A percentile compares a stretch with the other conserved stretches of the same genome.
Conservation (phyloP, 2,329 filamentous ascomycete species). For the Fusarium penzigii region DNA sequence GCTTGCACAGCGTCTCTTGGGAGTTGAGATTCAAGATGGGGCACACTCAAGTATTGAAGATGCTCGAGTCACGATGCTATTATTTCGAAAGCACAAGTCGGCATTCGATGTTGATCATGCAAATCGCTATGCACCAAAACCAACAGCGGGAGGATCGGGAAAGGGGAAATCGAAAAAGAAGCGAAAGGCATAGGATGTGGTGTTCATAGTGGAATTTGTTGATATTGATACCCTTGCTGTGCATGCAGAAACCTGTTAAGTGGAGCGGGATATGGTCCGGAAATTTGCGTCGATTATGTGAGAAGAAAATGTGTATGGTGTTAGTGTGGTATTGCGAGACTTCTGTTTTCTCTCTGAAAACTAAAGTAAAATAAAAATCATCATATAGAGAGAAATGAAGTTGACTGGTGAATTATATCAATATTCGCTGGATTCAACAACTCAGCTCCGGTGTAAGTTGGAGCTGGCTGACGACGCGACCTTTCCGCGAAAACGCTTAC, state of each 20-base stretch:
- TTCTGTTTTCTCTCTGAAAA: too few species aligned
- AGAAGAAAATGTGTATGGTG: background rate
- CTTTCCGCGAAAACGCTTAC: too few species aligned
- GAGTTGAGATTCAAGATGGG: conserved; percentile 63
- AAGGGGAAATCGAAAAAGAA: conserved; percentile 46
- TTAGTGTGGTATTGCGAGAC: background rate
- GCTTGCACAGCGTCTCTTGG: conserved; percentile 58
- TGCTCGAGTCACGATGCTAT: conserved; percentile 84
- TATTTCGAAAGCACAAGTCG: conserved; percentile 81
- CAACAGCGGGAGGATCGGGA: conserved; percentile 27
- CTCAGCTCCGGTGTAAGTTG: too few species aligned
- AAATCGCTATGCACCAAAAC: conserved; percentile 58
- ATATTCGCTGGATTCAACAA: too few species aligned
- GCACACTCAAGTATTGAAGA: conserved; percentile 73
- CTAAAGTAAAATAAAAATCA: too few species aligned
- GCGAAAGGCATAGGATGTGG: conserved; percentile 30
- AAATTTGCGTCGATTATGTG: background rate
- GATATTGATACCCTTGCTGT: conserved; percentile 23
- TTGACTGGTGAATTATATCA: too few species aligned
- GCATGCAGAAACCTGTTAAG: too few species aligned
- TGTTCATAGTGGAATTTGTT: conserved; percentile 1
- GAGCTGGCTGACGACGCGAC: too few species aligned
- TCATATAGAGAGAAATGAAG: too few species aligned
- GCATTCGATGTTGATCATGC: conserved; percentile 82
- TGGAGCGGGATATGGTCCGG: too few species aligned